A percentile compares a stretch with the other conserved stretches of the same genome.
phyloP scores from a whole-genome alignment of 2,329 filamentous ascomycete genomes.

The Cordyceps cateniannulata region DNA sequence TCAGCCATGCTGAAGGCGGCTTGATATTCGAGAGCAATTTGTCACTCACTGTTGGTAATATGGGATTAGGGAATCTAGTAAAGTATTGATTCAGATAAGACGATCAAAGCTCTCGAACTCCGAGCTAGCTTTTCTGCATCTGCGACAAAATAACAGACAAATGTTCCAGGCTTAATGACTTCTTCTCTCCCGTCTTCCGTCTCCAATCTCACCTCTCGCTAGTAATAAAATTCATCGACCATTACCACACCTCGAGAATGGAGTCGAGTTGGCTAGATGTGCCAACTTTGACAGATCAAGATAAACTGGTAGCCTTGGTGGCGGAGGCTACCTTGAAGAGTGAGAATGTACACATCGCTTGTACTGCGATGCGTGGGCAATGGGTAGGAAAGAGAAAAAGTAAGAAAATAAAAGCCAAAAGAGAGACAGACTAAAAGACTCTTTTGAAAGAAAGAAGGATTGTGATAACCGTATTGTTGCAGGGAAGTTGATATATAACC shows the following conservation, averaged over 20 bases:
- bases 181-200: not conserved
- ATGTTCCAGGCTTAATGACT: not conserved
- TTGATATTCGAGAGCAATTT: not conserved
- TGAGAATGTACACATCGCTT: constrained; percentile 24
- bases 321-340: constrained; percentile 21
- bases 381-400: not conserved
- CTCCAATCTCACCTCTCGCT: not conserved
- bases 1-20: too few relatives aligned
- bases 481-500: not conserved
- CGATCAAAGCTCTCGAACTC: not conserved
- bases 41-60: not conserved
- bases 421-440: constrained; percentile 1
- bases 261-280: not conserved
- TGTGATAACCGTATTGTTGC: not conserved
- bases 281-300: not conserved
- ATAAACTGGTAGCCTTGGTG: constrained; percentile 19
- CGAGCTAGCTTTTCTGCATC: not conserved
- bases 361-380: not conserved
- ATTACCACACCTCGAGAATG: constrained; percentile 4
- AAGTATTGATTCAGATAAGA: constrained; percentile 2
- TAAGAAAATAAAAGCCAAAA: not conserved
- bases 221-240: not conserved
- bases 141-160: not conserved
- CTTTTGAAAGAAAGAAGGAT: not conserved
- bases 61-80: not conserved